These are phyloP conservation scores for Blepharisma japonicum DNA, from an alignment of 73 alveolate species.

Conservation along the genomic window DNA sequence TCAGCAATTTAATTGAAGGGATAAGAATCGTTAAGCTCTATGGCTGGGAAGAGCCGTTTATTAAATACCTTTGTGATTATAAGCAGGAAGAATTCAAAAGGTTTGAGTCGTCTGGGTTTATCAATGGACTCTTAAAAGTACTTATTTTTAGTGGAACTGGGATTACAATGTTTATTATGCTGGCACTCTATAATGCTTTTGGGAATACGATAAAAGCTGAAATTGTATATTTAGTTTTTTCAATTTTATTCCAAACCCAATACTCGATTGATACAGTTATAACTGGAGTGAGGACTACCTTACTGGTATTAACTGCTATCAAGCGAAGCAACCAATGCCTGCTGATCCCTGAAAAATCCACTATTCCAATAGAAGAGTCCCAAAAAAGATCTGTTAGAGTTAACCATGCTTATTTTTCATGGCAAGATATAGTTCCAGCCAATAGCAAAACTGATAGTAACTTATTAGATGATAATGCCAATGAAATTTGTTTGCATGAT, in stretches of 20 bases:
- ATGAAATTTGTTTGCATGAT: neutral
- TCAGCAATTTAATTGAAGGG: conserved; percentile 42
- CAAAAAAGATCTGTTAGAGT: neutral
- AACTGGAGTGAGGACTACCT: neutral
- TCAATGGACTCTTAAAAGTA: neutral
- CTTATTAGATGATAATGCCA: neutral
- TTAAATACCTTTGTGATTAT: neutral
- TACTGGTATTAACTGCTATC: neutral
- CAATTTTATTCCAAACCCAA: neutral
- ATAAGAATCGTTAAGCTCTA: conserved; percentile 40
- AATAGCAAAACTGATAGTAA: neutral
- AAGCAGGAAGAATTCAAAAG: conserved; percentile 28
- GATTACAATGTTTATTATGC: neutral
- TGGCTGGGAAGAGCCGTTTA: conserved; percentile 49
- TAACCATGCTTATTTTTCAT: neutral
- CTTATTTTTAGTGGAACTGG: neutral
- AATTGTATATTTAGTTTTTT: neutral
- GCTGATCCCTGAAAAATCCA: neutral
- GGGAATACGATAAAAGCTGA: neutral
- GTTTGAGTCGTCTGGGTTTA: neutral
- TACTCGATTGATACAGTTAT: neutral
- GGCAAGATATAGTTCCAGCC: neutral
- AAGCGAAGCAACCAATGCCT: neutral
- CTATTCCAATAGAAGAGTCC: neutral
- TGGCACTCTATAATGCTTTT: neutral